Evolutionary conservation across 164 flowering plant species (phyloP).

Genomic region (Magnolia officinalis): DNA sequence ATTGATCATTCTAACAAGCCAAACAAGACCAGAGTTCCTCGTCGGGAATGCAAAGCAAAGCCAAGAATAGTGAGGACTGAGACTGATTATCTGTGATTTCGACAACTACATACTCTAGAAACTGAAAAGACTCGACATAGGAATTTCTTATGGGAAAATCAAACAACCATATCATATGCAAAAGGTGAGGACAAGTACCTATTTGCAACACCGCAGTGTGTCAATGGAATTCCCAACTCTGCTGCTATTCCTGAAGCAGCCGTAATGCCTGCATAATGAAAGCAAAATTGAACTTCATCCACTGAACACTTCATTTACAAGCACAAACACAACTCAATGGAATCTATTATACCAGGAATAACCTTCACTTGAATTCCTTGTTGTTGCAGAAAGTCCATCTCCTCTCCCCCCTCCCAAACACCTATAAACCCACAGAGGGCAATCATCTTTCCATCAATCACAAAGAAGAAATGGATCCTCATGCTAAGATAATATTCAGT

Average conservation of each 20-base stretch:
- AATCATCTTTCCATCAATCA: not conserved
- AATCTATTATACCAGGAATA: constrained; percentile 71
- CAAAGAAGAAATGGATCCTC: not conserved
- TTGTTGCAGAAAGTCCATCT: constrained; percentile 94
- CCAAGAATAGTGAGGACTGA: too few relatives aligned
- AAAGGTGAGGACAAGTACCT: constrained; percentile 19
- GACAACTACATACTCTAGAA: too few relatives aligned
- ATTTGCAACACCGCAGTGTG: constrained; percentile 86
- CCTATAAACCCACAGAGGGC: constrained; percentile 39
- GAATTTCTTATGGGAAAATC: not conserved
- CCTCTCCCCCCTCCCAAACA: constrained; percentile 99
- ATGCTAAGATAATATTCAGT: not conserved
- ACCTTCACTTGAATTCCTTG: constrained; percentile 94
- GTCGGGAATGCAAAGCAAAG: too few relatives aligned
- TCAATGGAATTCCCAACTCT: constrained; percentile 87
- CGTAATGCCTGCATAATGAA: constrained; percentile 66
- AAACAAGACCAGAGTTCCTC: too few relatives aligned
- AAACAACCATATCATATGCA: not conserved
- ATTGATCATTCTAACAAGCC: too few relatives aligned
- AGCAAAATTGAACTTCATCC: not conserved
- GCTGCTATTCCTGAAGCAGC: constrained; percentile 99
- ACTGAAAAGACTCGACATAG: not conserved
- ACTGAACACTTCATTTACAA: not conserved
- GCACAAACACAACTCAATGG: not conserved
- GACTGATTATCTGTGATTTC: too few relatives aligned